Evolutionary conservation across 352 stramenopile genomes (phyloP), one percentile per base, ranked within the genome.

Genomic region (Phytopythium kandeliae): DNA sequence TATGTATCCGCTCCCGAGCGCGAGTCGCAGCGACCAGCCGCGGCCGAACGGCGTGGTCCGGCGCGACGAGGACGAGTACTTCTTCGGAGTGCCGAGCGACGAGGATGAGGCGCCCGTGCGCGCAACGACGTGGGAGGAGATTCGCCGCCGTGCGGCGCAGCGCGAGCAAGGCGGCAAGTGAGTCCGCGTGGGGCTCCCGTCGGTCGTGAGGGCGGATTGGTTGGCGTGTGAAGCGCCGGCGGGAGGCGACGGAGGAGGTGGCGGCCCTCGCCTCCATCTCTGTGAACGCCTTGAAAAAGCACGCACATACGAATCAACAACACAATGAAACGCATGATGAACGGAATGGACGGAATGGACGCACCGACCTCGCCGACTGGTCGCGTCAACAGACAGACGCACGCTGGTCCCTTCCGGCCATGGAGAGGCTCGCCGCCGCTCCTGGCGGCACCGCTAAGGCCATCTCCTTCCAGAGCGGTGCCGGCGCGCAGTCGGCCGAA

Each of bases 111-210:
- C 47, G 16, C 44, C 49, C 2, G 48, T 35, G 21, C 78, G 85
- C 34, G 63, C 67, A 9, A 89, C 76, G 13, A 86, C 78, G 9
- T 92, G 81, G 81, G 78, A 92, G 37, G 78, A 92, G 26, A 79
- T 92, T 25, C 78, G 81, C 34, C 70, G 73, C 44, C 81, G 74
- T 12, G 72, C 73, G 43, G 66, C 72, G 28, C 54, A 31, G 28
- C 46, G 33, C 11, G 31, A 71, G 15, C 61, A 71, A 11, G 26
- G 46, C 19, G 57, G 65, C 42, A 85, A 86, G 57, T 89, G 53
- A 82, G 17, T n/a, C 38, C 17, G 25, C 4, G 3, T 5, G 38
- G 11, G 10, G 28, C 28, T 33, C 28, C 28, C 10, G 28, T 33
- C 28, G 28, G 28, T 33, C 28, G 28, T 19, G 21, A 11, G 35